phyloP scores from a whole-genome alignment of 768 basidiomycete genomes.

The Collybiopsis luxurians region DNA sequence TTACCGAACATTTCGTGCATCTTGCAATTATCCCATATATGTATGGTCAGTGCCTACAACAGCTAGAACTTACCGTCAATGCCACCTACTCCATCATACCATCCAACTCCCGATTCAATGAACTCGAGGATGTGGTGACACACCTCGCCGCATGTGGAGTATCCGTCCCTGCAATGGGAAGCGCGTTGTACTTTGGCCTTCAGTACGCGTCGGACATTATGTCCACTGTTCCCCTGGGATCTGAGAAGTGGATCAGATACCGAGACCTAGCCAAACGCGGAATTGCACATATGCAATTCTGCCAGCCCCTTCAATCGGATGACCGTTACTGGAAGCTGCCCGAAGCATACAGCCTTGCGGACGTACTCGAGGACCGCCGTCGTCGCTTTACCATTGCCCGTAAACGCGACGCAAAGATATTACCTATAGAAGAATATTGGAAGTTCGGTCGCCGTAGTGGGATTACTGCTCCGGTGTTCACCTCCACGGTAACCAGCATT shows the following conservation, averaged over 20 bases:
- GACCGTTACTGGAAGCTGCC: not conserved
- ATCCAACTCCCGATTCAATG: not conserved
- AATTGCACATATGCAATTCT: not conserved
- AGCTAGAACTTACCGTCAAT: not conserved
- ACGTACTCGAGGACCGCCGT: not conserved
- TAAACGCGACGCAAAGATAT: not conserved
- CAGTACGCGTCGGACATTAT: not conserved
- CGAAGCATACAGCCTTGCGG: not conserved
- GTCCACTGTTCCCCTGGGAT: not conserved
- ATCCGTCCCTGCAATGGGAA: not conserved
- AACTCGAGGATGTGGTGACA: not conserved
- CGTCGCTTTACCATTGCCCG: not conserved
- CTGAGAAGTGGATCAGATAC: not conserved
- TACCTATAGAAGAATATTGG: not conserved
- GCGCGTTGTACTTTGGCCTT: not conserved
- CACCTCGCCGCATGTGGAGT: not conserved
- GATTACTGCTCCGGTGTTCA: not conserved
- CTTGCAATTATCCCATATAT: not conserved
- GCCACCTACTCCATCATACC: not conserved
- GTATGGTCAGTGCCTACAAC: not conserved
- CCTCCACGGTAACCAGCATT: too few relatives aligned
- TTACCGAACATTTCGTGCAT: not conserved
- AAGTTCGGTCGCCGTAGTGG: not conserved
- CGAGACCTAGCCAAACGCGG: not conserved
- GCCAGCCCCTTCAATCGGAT: not conserved